These are phyloP conservation scores for Phytophthora foliorum DNA, from an alignment of 352 stramenopile species.

Conservation along the genomic window DNA sequence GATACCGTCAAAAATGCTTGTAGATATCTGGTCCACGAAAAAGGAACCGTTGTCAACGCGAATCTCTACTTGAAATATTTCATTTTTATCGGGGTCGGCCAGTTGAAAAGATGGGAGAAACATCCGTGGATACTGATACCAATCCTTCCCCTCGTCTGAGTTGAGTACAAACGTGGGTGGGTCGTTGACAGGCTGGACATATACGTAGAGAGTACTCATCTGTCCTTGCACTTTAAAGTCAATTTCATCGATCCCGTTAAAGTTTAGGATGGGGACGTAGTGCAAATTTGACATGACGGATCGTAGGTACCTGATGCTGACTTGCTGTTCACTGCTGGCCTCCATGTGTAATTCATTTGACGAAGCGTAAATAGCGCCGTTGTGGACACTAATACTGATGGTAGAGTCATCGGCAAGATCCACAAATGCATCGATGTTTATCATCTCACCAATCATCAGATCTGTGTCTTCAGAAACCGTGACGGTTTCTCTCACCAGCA, in stretches of 20 bases:
- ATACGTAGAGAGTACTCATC: conserved; percentile 43
- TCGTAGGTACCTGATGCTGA: conserved; percentile 12
- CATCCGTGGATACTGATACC: conserved; percentile 32
- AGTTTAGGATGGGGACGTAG: conserved; percentile 30
- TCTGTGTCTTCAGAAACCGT: conserved; percentile 25
- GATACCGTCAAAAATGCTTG: conserved; percentile 43
- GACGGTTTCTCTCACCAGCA: conserved; percentile 20
- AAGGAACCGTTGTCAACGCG: conserved; percentile 38
- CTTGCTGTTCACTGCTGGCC: conserved; percentile 15
- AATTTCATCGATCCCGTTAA: conserved; percentile 41
- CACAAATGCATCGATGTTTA: conserved; percentile 24
- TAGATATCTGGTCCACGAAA: conserved; percentile 14
- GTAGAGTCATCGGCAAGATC: background rate
- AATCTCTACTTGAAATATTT: conserved; percentile 48
- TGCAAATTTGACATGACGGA: conserved; percentile 21
- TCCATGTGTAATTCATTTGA: conserved; percentile 9
- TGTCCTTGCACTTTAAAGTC: conserved; percentile 15
- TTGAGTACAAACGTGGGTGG: conserved; percentile 36
- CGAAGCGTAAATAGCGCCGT: conserved; percentile 19
- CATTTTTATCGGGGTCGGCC: conserved; percentile 42
- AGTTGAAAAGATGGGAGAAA: conserved; percentile 49
- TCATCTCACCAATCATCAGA: conserved; percentile 16
- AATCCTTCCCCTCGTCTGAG: conserved; percentile 26
- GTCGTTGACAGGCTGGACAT: conserved; percentile 43
- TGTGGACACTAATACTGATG: conserved; percentile 22